Conservation (phyloP, 108 stramenopile genomes). For the Skeletonema grethae region DNA sequence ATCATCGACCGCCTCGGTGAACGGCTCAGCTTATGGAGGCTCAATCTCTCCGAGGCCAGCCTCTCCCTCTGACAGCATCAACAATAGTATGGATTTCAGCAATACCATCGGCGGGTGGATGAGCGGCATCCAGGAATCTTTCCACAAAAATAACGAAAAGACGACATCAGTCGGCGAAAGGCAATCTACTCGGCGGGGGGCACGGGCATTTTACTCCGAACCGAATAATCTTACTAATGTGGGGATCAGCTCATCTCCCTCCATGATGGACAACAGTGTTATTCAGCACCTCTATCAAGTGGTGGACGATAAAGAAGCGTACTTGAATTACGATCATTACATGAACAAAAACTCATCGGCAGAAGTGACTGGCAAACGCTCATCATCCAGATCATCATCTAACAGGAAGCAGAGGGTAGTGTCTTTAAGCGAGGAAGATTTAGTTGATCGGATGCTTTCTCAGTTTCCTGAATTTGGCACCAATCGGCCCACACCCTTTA, state of each 20-base stretch:
- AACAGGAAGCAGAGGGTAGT: slow-evolving; percentile 8
- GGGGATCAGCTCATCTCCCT: background rate
- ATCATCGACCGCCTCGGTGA: no score
- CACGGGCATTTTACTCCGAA: background rate
- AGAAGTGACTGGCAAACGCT: background rate
- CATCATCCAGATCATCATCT: slow-evolving; percentile 1
- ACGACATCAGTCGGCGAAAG: background rate
- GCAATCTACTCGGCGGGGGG: background rate
- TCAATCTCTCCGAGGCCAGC: background rate
- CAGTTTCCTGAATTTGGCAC: slow-evolving; percentile 75
- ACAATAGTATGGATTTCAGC: background rate
- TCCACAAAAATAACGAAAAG: background rate
- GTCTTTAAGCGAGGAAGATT: slow-evolving; percentile 59
- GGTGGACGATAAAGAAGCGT: slow-evolving; percentile 42
- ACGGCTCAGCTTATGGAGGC: no score
- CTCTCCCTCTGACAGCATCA: background rate
- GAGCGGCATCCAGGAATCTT: background rate
- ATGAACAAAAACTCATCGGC: slow-evolving; percentile 1
- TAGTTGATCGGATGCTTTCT: slow-evolving; percentile 65
- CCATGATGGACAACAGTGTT: background rate
- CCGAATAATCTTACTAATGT: background rate
- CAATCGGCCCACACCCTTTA: slow-evolving; percentile 46
- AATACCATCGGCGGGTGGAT: background rate
- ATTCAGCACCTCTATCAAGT: slow-evolving; percentile 36
- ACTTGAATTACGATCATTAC: slow-evolving; percentile 29